Base-by-base conservation (phyloP, 495 filamentous ascomycete species). In the Xylaria nigripes region DNA sequence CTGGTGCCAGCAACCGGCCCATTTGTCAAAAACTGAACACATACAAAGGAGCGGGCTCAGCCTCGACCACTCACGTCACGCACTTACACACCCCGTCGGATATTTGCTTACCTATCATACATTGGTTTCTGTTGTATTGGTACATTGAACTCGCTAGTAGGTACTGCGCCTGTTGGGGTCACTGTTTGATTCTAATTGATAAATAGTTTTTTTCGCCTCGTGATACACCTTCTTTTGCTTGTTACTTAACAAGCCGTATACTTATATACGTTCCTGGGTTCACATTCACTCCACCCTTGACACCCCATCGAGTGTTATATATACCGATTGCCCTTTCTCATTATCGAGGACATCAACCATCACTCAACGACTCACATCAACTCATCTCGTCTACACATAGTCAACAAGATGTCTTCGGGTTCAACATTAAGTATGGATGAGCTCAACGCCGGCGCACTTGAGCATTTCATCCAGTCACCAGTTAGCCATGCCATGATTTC, bases 401-500 rank as follows among this genome's bases (percentile, higher is more conserved):
- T 12, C 32, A 13, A 36, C 51, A 63, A 32, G 56, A 77, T 75
- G 72, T 68, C 70, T 48, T 68, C 68, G 50, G 47, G 59, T 61
- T 60, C 65, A 54, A 48, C 58, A 56, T 63, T 73, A 59, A 60
- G 67, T 61, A 62, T 61, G 54, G 61, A 59, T 58, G 73, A 76
- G 64, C 72, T 78, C 64, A 90, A 94, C 73, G 81, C 87, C 66
- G 81, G 81, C 52, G 93, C 93, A 29, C 82, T 98, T 58, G 89
- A 95, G 42, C 79, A 90, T 57, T 97, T 98, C 68, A 80, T 97
- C 67, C 85, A 86, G 60, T 76, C 80, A 58, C 86, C 86, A 10
- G 92, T 97, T 51, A 84, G 82, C 59, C 74, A 78, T 50, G 81
- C 86, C 36, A 97, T 97, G 94, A 83, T 98, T 58, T 66, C 73